Conservation (phyloP, 2,329 filamentous ascomycete species). For the Stagonosporopsis tanaceti region DNA sequence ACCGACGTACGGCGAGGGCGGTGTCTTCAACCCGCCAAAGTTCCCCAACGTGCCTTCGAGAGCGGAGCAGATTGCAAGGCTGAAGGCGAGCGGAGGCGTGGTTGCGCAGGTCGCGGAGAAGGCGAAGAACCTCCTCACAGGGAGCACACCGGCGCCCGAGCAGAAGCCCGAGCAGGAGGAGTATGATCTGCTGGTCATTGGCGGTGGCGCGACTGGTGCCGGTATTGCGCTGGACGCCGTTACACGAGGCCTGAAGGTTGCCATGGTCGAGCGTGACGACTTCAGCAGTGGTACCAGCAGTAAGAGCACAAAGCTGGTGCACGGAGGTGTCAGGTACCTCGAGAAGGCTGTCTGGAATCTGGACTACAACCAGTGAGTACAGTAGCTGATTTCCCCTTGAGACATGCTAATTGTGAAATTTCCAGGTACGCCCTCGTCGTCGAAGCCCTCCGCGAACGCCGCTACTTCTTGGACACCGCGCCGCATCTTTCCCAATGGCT, state of each 20-base stretch:
- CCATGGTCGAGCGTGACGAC: conserved; percentile 82
- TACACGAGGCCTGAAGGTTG: conserved; percentile 80
- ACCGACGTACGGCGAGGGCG: conserved; percentile 73
- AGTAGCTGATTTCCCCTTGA: not conserved
- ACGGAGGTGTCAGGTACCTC: conserved; percentile 83
- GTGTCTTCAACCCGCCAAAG: conserved; percentile 70
- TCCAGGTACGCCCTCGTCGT: conserved; percentile 72
- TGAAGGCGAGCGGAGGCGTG: conserved; percentile 62
- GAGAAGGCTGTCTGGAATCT: conserved; percentile 88
- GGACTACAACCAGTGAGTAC: conserved; percentile 76
- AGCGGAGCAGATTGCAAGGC: conserved; percentile 69
- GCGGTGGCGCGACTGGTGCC: conserved; percentile 79
- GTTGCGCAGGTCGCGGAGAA: conserved; percentile 39
- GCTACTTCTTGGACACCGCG: conserved; percentile 83
- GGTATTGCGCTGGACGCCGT: conserved; percentile 84
- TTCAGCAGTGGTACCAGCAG: conserved; percentile 83
- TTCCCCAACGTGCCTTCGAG: conserved; percentile 71
- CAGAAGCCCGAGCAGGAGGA: conserved; percentile 56
- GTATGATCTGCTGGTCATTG: conserved; percentile 82
- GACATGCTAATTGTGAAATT: conserved; percentile 13
- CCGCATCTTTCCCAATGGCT: conserved; percentile 83
- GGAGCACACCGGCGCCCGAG: conserved; percentile 32
- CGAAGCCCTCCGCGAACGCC: conserved; percentile 81
- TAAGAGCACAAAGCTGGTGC: conserved; percentile 87
- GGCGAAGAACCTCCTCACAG: conserved; percentile 54